Evolutionary conservation across 768 basidiomycete species (phyloP).

Genomic region (Trametes elegans): DNA sequence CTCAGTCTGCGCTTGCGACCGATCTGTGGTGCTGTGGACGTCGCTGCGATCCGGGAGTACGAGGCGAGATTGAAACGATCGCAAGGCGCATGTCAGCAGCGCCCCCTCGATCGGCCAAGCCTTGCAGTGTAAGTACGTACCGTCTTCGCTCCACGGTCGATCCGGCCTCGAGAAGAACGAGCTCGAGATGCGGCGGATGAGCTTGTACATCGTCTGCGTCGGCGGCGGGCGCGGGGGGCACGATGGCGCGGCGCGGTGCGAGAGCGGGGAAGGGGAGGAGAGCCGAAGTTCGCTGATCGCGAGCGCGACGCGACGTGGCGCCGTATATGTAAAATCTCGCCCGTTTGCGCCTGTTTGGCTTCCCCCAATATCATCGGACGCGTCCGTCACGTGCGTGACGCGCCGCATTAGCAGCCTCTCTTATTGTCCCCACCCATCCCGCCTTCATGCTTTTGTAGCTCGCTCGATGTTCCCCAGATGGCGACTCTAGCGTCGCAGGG

Average conservation of each 20-base stretch:
- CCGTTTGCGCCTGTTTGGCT: constrained; percentile 18
- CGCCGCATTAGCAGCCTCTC: neutral
- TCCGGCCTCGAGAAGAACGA: constrained; percentile 70
- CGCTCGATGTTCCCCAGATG: neutral
- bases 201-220: constrained; percentile 56
- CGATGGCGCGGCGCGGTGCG: neutral
- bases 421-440: neutral
- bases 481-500: too few relatives aligned
- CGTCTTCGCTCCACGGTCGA: constrained; percentile 76
- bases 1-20: constrained; percentile 67
- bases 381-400: constrained; percentile 12
- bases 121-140: constrained; percentile 44
- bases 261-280: neutral
- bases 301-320: constrained; percentile 21
- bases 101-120: constrained; percentile 22
- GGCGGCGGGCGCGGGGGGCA: neutral
- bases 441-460: neutral
- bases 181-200: constrained; percentile 69
- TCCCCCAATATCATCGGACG: neutral
- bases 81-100: constrained; percentile 19
- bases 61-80: neutral
- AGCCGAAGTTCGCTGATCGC: constrained; percentile 6
- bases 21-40: constrained; percentile 70
- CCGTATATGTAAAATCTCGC: constrained; percentile 4
- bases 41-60: constrained; percentile 43